Evolutionary conservation across 2,329 filamentous ascomycete genomes (phyloP).

Genomic region (Sphaerulina vaccinii): DNA sequence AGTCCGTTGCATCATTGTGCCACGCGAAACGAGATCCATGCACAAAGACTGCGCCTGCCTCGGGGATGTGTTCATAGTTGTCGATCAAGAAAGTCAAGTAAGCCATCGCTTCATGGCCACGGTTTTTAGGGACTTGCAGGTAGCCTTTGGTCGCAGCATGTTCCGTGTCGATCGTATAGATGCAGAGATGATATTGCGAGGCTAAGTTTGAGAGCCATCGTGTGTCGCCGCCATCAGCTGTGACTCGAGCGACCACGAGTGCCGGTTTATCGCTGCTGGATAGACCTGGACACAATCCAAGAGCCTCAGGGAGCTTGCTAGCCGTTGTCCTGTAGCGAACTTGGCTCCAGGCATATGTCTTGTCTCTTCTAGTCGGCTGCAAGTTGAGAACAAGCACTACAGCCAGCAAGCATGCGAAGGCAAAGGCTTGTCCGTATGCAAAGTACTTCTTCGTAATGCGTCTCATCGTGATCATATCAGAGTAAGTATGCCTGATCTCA

Average conservation of each 20-base stretch:
- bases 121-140: slow-evolving; percentile 50
- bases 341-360: slow-evolving; percentile 45
- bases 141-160: slow-evolving; percentile 30
- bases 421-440: slow-evolving; percentile 10
- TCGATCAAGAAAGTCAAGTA: slow-evolving; percentile 62
- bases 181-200: slow-evolving; percentile 46
- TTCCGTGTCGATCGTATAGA: slow-evolving; percentile 45
- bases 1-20: slow-evolving; percentile 52
- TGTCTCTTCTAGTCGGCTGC: slow-evolving; percentile 3
- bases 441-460: slow-evolving; percentile 19
- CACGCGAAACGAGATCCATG: slow-evolving; percentile 58
- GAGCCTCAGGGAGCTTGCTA: slow-evolving; percentile 34
- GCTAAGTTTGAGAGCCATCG: slow-evolving; percentile 45
- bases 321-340: slow-evolving; percentile 45
- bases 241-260: slow-evolving; percentile 45
- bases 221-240: slow-evolving; percentile 42
- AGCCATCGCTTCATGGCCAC: slow-evolving; percentile 61
- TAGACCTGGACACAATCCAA: slow-evolving; percentile 47
- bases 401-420: slow-evolving; percentile 15
- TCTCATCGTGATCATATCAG: too few species aligned
- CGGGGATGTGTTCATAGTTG: slow-evolving; percentile 57
- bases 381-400: slow-evolving; percentile 17
- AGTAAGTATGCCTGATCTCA: too few species aligned
- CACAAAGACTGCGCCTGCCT: slow-evolving; percentile 57
- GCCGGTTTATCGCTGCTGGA: slow-evolving; percentile 43